A percentile compares a stretch with the other conserved stretches of the same genome.
These are phyloP conservation scores for Penicillium oxalicum DNA, from an alignment of 2,329 filamentous ascomycete species.

Conservation along the genomic window DNA sequence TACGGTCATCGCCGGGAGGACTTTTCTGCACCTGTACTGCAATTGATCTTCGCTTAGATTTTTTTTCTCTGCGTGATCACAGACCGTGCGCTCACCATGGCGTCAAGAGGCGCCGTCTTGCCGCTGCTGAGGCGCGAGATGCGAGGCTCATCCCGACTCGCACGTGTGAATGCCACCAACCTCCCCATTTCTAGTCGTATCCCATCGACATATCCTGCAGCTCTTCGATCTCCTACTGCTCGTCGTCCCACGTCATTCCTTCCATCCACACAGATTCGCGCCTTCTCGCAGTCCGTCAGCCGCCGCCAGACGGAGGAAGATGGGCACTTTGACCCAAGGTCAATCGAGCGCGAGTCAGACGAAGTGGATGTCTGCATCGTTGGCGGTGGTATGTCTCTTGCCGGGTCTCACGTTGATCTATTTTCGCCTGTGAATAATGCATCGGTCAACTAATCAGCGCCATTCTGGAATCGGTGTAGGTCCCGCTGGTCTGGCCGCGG, in stretches of 20 bases:
- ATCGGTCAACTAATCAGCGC: constrained; percentile 4
- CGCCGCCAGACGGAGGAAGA: constrained; percentile 43
- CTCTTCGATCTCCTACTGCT: constrained; percentile 14
- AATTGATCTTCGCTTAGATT: not conserved
- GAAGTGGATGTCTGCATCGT: constrained; percentile 96
- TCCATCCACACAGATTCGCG: constrained; percentile 30
- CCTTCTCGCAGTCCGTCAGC: constrained; percentile 42
- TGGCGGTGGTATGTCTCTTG: constrained; percentile 60
- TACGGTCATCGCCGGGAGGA: constrained; percentile 1
- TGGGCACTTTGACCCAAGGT: constrained; percentile 58
- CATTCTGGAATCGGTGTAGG: constrained; percentile 40
- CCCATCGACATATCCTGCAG: constrained; percentile 16
- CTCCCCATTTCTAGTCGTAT: constrained; percentile 17
- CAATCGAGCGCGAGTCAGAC: constrained; percentile 80
- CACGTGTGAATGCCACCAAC: constrained; percentile 23
- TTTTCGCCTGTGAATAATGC: too few relatives aligned
- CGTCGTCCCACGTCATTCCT: constrained; percentile 20
- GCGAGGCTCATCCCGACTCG: constrained; percentile 23
- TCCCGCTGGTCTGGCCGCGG: constrained; percentile 86
- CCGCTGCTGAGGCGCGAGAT: constrained; percentile 40
- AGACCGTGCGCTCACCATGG: constrained; percentile 27
- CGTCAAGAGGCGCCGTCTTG: constrained; percentile 36
- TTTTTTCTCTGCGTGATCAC: not conserved
- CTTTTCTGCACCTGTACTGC: not conserved
- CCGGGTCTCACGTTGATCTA: not conserved